Conservation (phyloP, 2,329 filamentous ascomycete genomes). For the Tolypocladium capitatum region DNA sequence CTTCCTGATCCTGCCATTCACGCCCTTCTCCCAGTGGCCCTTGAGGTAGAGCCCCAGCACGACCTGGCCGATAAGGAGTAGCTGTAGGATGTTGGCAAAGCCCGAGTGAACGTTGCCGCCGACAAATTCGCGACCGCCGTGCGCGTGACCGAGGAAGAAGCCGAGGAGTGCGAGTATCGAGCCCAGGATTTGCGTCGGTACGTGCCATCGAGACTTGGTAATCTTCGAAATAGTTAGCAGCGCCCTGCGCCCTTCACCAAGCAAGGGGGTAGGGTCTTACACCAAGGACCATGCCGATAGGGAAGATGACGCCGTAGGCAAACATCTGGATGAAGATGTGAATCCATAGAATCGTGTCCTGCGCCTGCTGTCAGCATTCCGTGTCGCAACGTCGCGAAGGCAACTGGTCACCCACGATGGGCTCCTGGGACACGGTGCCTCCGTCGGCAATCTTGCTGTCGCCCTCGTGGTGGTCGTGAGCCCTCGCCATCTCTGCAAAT, state of each 20-base stretch:
- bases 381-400: not conserved
- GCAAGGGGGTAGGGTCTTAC: conserved; percentile 35
- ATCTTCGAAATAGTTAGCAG: conserved; percentile 40
- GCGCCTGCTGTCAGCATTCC: conserved; percentile 11
- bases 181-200: conserved; percentile 69
- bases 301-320: conserved; percentile 85
- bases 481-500: conserved; percentile 12
- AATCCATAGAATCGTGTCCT: conserved; percentile 80
- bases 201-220: conserved; percentile 83
- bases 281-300: conserved; percentile 87
- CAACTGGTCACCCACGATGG: conserved; percentile 42
- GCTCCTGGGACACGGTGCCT: conserved; percentile 55
- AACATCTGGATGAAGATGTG: conserved; percentile 84
- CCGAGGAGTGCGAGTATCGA: conserved; percentile 66
- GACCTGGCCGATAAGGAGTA: conserved; percentile 65
- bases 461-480: conserved; percentile 35
- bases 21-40: conserved; percentile 74
- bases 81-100: conserved; percentile 70
- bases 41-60: conserved; percentile 75
- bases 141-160: conserved; percentile 83
- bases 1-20: conserved; percentile 65
- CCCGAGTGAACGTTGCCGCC: conserved; percentile 61
- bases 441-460: conserved; percentile 52
- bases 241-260: not conserved
- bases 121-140: conserved; percentile 78